A percentile compares a stretch with the other conserved stretches of the same genome.
Conservation (phyloP, 129 eudicot species). For the Tagetes erecta region DNA sequence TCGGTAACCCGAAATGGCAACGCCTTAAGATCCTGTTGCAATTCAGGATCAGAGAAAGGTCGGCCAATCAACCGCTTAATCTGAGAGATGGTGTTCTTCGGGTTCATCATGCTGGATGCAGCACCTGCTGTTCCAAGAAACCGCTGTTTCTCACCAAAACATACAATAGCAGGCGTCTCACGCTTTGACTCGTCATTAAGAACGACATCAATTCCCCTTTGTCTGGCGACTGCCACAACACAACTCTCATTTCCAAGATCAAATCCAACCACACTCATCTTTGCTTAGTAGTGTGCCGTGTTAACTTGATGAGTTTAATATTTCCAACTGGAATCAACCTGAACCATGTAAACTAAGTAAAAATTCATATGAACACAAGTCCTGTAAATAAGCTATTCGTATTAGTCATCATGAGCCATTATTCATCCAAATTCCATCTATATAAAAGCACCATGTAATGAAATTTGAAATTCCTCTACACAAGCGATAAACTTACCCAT, state of each 20-base stretch:
- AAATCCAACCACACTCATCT: constrained; percentile 95
- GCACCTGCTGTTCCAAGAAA: constrained; percentile 97
- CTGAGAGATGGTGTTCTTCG: constrained; percentile 85
- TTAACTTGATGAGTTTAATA: constrained; percentile 19
- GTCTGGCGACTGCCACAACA: constrained; percentile 96
- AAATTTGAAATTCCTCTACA: not conserved
- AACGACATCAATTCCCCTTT: constrained; percentile 84
- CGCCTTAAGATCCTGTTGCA: constrained; percentile 75
- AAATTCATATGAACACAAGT: constrained; percentile 10
- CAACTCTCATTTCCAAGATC: constrained; percentile 94
- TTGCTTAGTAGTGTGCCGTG: constrained; percentile 35
- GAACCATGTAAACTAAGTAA: constrained; percentile 17
- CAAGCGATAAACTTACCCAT: no score
- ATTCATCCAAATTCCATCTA: constrained; percentile 13
- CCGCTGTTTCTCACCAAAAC: constrained; percentile 93
- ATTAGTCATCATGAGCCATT: not conserved
- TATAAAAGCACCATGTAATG: not conserved
- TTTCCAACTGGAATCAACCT: constrained; percentile 25
- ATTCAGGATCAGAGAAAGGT: constrained; percentile 73
- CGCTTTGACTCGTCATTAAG: constrained; percentile 95
- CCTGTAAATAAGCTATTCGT: not conserved
- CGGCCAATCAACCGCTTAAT: constrained; percentile 84
- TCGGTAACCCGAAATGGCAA: constrained; percentile 74
- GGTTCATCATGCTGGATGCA: constrained; percentile 89
- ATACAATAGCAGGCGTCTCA: constrained; percentile 89